Evolutionary conservation across 805 yeast species (phyloP), one percentile per base, ranked within the genome.

Genomic region (Spencermartinsiella europaea): DNA sequence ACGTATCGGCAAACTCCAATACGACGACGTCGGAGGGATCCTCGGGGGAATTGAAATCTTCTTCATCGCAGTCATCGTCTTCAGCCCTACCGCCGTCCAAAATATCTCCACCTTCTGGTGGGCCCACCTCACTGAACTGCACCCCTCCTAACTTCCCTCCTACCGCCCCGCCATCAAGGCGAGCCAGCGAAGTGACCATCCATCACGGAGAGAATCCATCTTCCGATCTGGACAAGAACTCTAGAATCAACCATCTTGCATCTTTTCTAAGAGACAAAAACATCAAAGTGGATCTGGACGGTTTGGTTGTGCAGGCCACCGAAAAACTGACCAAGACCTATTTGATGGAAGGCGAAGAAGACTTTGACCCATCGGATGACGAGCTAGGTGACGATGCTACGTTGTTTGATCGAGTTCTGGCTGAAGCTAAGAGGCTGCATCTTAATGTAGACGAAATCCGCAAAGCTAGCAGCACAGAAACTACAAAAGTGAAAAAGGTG

Each of bases 401-500:
- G 5, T 46, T 57, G 4, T 54, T 54, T 40, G 56, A 54, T 19
- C 34, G 58, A n/a, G 55, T 50, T 7, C 40, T 54, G 15, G 59
- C 54, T 3, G 58, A 55, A 36, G 59, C 59, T 5, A 12, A 51
- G 17, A 53, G 53, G 37, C 51, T 55, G 19, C 39, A 45, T 25
- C 45, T 54, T 33, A 46, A 54, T 34, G 56, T 55, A 7, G 55
- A 55, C 15, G 54, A 48, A 37, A 42, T 48, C 17, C 45, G 46
- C n/a, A 50, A 47, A n/a, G 36, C 55, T 2, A 45, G 41, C 19
- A 22, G 12, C 8, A 31, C 35, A 38, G 45, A 41, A 2, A 34
- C 20, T 7, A 15, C 28, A 19, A 33, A 34, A 15, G 21, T 22
- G 22, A 12, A 12, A 8, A 16, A 15, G 16, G 34, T 34, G 34